Evolutionary conservation across 495 filamentous ascomycete genomes (phyloP), one percentile per base, ranked within the genome.

Genomic region (Entonaema liquescens): DNA sequence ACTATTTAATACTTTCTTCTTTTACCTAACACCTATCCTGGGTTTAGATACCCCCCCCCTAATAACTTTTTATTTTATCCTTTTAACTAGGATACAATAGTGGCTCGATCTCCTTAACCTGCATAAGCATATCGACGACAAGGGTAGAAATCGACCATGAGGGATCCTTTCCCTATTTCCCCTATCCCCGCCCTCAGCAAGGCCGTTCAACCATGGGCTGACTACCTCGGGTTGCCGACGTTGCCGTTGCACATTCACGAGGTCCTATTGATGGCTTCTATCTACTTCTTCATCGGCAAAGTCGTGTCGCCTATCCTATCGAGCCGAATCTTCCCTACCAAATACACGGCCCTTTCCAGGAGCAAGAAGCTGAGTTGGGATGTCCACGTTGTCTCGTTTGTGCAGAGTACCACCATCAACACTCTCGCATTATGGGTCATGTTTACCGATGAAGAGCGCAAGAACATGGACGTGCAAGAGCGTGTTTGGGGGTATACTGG

Each of bases 401-500:
- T 92, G 17, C 95, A 99, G 83, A 90, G 89, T 74, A 82, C 86
- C 15, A 80, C 94, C n/a, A 93, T 99, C 81, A 93, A 90, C 77
- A 76, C 65, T 47, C 77, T 92, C 40, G 92, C 93, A 13, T 77
- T 99, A 35, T 98, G 91, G 89, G 88, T 94, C 44, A 97, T 97
- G 82, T 89, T 83, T 73, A 76, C 68, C 47, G 95, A 98, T 79
- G 79, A 90, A 50, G 93, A 97, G 82, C 86, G 95, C 60, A 83
- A 78, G 66, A 80, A 78, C 35, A 94, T 95, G 90, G 85, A 86
- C 62, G 86, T 85, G 79, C 82, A 88, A 53, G 89, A 92, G 79
- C 88, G 94, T n/a, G 85, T 98, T 38, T 97, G 90, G 85, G 96
- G 93, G 9, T 98, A 99, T 77, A 93, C 91, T 11, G 92, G 93